Evolutionary conservation across 768 basidiomycete species (phyloP), one percentile per base, ranked within the genome.

Genomic region (Podaxis rugospora): DNA sequence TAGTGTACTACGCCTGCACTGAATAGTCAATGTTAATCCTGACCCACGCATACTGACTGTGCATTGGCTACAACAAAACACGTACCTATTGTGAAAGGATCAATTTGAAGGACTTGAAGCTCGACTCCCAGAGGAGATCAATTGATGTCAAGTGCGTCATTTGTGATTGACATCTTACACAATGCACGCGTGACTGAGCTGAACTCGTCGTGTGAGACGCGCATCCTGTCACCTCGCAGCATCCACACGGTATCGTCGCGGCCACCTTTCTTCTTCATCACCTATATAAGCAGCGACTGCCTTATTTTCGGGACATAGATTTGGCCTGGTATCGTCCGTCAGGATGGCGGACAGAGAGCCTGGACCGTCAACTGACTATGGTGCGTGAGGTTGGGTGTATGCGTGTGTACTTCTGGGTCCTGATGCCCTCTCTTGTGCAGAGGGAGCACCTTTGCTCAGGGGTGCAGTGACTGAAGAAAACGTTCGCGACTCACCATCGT

Each of bases 371-470:
- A 80, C 78, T 7, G 84, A 88, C 74, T 78, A 81, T 71, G 87
- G 87, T 83, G 70, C 51, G 66, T 63, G 39, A 51, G 28, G 25
- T 42, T 9, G 32, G 32, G 14, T 25, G 14, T 23, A 37, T n/a
- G 53, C 47, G 11, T 28, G 66, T 39, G 56, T 9, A 47, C 65
- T 58, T 56, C 59, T 32, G 7, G 59, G 28, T 37, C 7, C 57
- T 53, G 23, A 57, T 49, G 36, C 44, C 28, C 18, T 21, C 27
- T 23, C 13, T 35, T 42, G 27, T 37, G 14, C 70, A 91, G 90
- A 92, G 72, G 70, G 81, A 27, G 85, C 87, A 2, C 85, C 89
- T 39, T 76, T 92, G 51, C 72, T 92, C 23, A 77, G 78, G 62
- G 79, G 83, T 68, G 70, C 77, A 28, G 80, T 78, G 16, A 69